A percentile compares a stretch with the other conserved stretches of the same genome.
Conservation (phyloP, 2,329 filamentous ascomycete genomes). For the Arachnomyces sp. region DNA sequence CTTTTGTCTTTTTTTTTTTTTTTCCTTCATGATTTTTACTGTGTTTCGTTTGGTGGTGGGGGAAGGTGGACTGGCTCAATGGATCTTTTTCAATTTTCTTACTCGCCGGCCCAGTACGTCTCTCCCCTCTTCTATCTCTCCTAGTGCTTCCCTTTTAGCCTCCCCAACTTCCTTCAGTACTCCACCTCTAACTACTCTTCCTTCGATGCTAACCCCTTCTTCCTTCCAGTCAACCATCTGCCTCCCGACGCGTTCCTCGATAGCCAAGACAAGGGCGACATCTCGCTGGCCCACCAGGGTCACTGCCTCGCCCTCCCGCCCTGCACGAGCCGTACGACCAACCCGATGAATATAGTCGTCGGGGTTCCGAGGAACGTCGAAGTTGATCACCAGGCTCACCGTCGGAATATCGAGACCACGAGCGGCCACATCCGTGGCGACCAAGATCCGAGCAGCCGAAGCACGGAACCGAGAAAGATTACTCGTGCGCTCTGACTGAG, state of each 20-base stretch:
- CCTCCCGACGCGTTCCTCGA: constrained; percentile 70
- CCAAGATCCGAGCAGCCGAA: constrained; percentile 75
- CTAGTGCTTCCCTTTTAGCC: constrained; percentile 84
- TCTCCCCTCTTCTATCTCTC: constrained; percentile 86
- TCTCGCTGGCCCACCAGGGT: constrained; percentile 91
- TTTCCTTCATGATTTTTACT: background rate
- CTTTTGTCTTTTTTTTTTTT: too few species aligned
- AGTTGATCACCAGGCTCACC: constrained; percentile 86
- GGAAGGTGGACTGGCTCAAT: constrained; percentile 14
- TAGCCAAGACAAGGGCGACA: constrained; percentile 81
- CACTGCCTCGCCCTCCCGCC: constrained; percentile 70
- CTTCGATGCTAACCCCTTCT: constrained; percentile 90
- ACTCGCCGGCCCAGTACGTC: constrained; percentile 81
- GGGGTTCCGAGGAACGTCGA: constrained; percentile 89
- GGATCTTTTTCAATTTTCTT: constrained; percentile 39
- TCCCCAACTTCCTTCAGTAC: constrained; percentile 79
- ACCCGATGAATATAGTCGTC: constrained; percentile 97
- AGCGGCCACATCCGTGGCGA: constrained; percentile 91
- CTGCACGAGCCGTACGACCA: constrained; percentile 88
- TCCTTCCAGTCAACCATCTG: constrained; percentile 80
- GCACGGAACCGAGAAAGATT: constrained; percentile 91
- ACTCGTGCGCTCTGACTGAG: constrained; percentile 73
- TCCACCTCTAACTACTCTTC: constrained; percentile 72
- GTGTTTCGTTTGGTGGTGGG: constrained; percentile 7
- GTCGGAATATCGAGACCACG: constrained; percentile 93